phyloP scores from a whole-genome alignment of 2,329 filamentous ascomycete genomes.

The Ascochyta clinopodiicola region DNA sequence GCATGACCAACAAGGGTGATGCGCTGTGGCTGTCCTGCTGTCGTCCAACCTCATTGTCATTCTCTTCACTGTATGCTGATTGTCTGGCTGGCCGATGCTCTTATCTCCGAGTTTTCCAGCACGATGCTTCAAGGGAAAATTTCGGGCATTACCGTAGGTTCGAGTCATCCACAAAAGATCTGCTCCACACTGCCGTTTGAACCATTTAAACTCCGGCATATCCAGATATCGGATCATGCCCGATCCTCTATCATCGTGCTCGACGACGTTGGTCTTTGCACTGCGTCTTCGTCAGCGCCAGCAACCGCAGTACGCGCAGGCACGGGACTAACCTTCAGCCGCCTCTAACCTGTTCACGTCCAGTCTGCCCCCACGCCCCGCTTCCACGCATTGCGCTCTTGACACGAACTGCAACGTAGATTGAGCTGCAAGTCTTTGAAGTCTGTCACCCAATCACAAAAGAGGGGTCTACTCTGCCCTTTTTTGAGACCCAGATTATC shows the following conservation, averaged over 20 bases:
- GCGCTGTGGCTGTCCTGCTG: conserved; percentile 18
- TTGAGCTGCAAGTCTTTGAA: conserved; percentile 27
- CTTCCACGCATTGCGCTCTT: conserved; percentile 32
- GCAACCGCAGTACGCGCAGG: conserved; percentile 36
- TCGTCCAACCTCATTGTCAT: conserved; percentile 12
- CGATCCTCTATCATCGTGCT: conserved; percentile 5
- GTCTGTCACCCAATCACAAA: conserved; percentile 37
- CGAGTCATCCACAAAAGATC: conserved; percentile 34
- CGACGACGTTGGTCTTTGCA: conserved; percentile 4
- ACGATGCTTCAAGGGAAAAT: conserved; percentile 19
- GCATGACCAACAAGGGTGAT: conserved; percentile 24
- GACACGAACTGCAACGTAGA: conserved; percentile 32
- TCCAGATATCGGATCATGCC: conserved; percentile 19
- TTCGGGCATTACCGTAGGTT: conserved; percentile 11
- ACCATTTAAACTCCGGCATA: conserved; percentile 32
- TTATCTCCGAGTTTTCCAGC: conserved; percentile 20
- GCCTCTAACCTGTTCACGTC: conserved; percentile 26
- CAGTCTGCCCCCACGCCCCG: conserved; percentile 37
- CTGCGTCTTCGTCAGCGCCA: conserved; percentile 23
- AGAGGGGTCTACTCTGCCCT: conserved; percentile 35
- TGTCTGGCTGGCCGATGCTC: conserved; percentile 23
- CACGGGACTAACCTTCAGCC: conserved; percentile 26
- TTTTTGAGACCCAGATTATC: conserved; percentile 34
- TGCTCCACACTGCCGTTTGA: conserved; percentile 34
- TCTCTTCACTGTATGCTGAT: conserved; percentile 21